Conservation (phyloP, 371 early-diverging fungal genomes). For the Paramicrosporidium saccamoebae region DNA sequence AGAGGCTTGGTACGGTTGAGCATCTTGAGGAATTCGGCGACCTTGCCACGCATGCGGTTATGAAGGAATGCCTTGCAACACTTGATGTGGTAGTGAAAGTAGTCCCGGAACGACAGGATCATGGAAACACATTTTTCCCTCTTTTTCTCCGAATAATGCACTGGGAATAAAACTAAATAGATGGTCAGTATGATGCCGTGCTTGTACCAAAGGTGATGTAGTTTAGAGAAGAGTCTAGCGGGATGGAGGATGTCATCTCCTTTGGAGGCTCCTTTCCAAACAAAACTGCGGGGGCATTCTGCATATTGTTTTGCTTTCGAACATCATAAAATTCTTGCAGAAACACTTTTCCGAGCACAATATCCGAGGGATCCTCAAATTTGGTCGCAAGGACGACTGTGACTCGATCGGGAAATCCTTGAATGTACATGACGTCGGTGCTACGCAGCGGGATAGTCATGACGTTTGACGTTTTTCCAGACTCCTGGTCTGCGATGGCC, state of each 20-base stretch:
- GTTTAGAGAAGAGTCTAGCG: neutral
- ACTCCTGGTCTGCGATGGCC: too few species aligned
- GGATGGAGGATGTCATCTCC: neutral
- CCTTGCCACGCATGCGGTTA: slow-evolving; percentile 79
- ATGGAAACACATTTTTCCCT: slow-evolving; percentile 57
- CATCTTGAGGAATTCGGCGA: slow-evolving; percentile 78
- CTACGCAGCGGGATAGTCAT: slow-evolving; percentile 75
- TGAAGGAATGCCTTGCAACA: slow-evolving; percentile 94
- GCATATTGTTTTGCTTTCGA: slow-evolving; percentile 46
- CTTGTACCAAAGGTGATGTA: slow-evolving; percentile 1
- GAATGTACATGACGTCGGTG: slow-evolving; percentile 62
- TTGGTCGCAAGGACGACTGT: slow-evolving; percentile 79
- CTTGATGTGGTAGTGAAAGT: slow-evolving; percentile 93
- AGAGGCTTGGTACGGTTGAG: slow-evolving; percentile 90
- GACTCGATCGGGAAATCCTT: slow-evolving; percentile 61
- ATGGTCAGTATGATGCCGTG: slow-evolving; percentile 1
- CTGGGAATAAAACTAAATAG: slow-evolving; percentile 52
- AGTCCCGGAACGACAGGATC: slow-evolving; percentile 84
- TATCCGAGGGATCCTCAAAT: slow-evolving; percentile 86
- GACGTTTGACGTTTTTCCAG: too few species aligned
- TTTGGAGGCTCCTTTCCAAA: slow-evolving; percentile 25
- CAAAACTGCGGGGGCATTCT: slow-evolving; percentile 79
- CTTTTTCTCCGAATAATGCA: slow-evolving; percentile 34
- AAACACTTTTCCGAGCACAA: slow-evolving; percentile 76
- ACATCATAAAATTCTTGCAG: slow-evolving; percentile 96